Percentiles rank a stretch among this genome's conserved stretches.
Conservation (phyloP, 179 eudicot genomes). For the Silene vulgaris region DNA sequence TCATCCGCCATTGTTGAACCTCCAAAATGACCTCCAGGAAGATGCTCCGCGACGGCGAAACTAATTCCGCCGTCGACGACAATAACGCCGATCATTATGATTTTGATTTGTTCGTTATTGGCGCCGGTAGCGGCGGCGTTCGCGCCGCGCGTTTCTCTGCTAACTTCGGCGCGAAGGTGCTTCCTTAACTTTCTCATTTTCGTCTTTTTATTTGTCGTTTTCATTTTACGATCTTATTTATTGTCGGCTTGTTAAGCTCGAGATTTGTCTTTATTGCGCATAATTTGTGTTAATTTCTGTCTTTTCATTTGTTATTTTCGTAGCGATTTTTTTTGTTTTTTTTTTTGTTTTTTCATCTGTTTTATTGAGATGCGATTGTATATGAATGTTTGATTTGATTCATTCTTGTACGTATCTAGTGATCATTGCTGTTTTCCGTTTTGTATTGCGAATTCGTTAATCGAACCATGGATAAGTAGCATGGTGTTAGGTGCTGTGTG, state of each 20-base stretch:
- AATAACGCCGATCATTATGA: slow-evolving; percentile 44
- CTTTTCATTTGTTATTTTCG: not conserved
- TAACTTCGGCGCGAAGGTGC: slow-evolving; percentile 80
- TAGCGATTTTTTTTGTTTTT: not conserved
- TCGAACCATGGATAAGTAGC: no score
- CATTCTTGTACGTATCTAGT: not conserved
- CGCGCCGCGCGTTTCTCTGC: slow-evolving; percentile 91
- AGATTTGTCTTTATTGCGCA: not conserved
- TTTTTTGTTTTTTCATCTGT: not conserved
- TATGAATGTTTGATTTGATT: not conserved
- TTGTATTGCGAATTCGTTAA: not conserved
- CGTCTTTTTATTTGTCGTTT: not conserved
- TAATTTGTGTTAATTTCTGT: no score
- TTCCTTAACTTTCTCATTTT: not conserved
- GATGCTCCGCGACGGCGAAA: slow-evolving; percentile 17
- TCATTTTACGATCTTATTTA: not conserved
- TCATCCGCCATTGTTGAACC: not conserved
- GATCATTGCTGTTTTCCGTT: not conserved
- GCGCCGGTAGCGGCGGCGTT: slow-evolving; percentile 98
- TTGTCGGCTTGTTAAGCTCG: not conserved
- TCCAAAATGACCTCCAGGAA: slow-evolving; percentile 7
- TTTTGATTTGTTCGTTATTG: slow-evolving; percentile 90
- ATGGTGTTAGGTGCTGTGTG: no score
- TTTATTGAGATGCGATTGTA: not conserved
- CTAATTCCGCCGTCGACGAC: not conserved